Base-by-base conservation (phyloP, 2,329 filamentous ascomycete genomes). In the Amphichorda felina region DNA sequence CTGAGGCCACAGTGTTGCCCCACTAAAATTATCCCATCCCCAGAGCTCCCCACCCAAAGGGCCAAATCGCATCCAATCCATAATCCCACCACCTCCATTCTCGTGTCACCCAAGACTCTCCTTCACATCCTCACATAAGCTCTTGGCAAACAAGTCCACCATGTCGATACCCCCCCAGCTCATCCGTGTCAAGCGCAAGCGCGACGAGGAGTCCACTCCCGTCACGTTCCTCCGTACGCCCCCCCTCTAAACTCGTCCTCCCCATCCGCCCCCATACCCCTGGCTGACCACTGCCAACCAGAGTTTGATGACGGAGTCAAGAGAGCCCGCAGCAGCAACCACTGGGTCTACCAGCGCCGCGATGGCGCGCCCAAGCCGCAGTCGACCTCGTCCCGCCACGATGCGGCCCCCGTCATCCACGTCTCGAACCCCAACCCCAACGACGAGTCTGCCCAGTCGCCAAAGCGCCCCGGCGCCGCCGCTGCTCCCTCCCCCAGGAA, bases 121-220 rank as follows among this genome's bases (percentile, higher is more conserved):
- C n/a, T n/a, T n/a, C n/a, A n/a, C n/a, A n/a, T n/a, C n/a, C n/a
- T n/a, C n/a, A n/a, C n/a, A n/a, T n/a, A n/a, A n/a, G n/a, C n/a
- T n/a, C n/a, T n/a, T n/a, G n/a, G n/a, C n/a, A n/a, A n/a, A n/a
- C n/a, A n/a, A n/a, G n/a, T 4, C 11, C 35, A 33, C 28, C 34
- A 75, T 75, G 71, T 72, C 71, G 33, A 56, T 72, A 4, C 72
- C 72, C 17, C 72, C 72, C 18, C 65, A 72, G 41, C 56, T 71
- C 33, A 76, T 77, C 52, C 67, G 69, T 38, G 67, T 77, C 43
- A 76, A 76, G 61, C 70, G 72, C 47, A 76, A 76, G 56, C 65
- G 63, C 34, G 68, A 66, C 13, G 64, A 70, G 14, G 65, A 70
- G 39, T n/a, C n/a, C n/a, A 56, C 59, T 10, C 68, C 71, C 4